A percentile compares a stretch with the other conserved stretches of the same genome.
These are phyloP conservation scores for Epichloe baconii DNA, from an alignment of 2,329 filamentous ascomycete species.

Conservation along the genomic window DNA sequence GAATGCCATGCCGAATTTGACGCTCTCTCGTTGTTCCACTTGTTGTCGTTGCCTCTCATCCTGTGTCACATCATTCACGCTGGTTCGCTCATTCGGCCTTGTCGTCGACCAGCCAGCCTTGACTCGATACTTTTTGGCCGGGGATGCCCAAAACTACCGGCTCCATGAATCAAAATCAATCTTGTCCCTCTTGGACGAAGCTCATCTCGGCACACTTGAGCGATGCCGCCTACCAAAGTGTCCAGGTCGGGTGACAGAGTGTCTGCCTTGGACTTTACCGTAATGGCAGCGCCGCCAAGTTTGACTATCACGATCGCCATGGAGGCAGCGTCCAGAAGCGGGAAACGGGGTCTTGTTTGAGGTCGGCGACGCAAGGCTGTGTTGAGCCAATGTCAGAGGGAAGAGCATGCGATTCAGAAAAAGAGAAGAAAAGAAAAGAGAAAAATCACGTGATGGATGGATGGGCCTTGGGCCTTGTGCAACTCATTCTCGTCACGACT, in stretches of 20 bases:
- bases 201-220: not conserved
- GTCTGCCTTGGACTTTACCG: constrained; percentile 1
- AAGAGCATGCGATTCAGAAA: not conserved
- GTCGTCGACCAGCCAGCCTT: not conserved
- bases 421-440: too few species aligned
- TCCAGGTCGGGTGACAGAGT: not conserved
- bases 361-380: too few species aligned
- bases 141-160: constrained; percentile 4
- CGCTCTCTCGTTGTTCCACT: not conserved
- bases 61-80: not conserved
- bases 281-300: constrained; percentile 4
- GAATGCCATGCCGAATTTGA: constrained; percentile 3
- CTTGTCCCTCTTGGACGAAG: not conserved
- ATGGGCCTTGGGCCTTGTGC: too few species aligned
- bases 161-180: constrained; percentile 2
- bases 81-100: not conserved
- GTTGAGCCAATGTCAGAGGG: not conserved
- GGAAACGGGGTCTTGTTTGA: too few species aligned
- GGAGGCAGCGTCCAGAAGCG: not conserved
- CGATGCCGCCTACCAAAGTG: not conserved
- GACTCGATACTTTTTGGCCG: not conserved
- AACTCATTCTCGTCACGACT: too few species aligned
- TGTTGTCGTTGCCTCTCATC: not conserved
- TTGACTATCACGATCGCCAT: constrained; percentile 3
- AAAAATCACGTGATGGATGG: too few species aligned